phyloP scores from a whole-genome alignment of 2,329 filamentous ascomycete species.

The Nigrospora sphaerica region DNA sequence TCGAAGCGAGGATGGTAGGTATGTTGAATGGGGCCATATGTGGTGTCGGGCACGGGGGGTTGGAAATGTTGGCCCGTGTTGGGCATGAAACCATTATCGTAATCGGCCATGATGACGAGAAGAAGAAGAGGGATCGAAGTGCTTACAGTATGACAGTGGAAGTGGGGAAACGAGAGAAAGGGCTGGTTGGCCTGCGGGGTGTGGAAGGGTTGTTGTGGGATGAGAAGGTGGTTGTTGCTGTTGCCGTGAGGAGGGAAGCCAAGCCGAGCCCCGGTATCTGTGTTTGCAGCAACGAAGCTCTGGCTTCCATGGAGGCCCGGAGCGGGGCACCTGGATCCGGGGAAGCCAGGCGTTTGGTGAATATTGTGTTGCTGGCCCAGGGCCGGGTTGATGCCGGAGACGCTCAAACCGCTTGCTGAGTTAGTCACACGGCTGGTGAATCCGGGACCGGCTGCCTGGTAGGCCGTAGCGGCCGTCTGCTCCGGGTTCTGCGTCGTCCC shows the following conservation, averaged over 20 bases:
- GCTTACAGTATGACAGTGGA: constrained; percentile 3
- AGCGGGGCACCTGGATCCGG: constrained; percentile 2
- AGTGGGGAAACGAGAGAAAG: constrained; percentile 9
- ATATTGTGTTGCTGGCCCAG: constrained; percentile 9
- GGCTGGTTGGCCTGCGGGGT: not conserved
- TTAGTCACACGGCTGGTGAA: constrained; percentile 11
- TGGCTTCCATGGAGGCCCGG: not conserved
- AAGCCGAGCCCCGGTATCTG: not conserved
- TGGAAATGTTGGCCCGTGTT: constrained; percentile 44
- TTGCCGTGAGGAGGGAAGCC: not conserved
- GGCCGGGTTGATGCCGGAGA: constrained; percentile 10
- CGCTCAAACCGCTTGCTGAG: constrained; percentile 8
- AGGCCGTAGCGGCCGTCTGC: constrained; percentile 1
- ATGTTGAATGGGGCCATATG: constrained; percentile 46
- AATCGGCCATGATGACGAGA: constrained; percentile 27
- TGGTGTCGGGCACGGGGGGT: constrained; percentile 51
- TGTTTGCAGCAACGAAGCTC: not conserved
- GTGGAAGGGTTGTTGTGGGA: not conserved
- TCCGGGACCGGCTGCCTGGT: constrained; percentile 10
- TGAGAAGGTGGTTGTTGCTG: not conserved
- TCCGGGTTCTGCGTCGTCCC: not conserved
- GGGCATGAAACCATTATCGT: constrained; percentile 34
- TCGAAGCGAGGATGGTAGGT: constrained; percentile 50
- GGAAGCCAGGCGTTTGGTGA: constrained; percentile 9
- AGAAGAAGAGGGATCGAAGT: constrained; percentile 9